A percentile compares a stretch with the other conserved stretches of the same genome.
phyloP scores from a whole-genome alignment of 345 rosid species.

The Gossypium raimondii region DNA sequence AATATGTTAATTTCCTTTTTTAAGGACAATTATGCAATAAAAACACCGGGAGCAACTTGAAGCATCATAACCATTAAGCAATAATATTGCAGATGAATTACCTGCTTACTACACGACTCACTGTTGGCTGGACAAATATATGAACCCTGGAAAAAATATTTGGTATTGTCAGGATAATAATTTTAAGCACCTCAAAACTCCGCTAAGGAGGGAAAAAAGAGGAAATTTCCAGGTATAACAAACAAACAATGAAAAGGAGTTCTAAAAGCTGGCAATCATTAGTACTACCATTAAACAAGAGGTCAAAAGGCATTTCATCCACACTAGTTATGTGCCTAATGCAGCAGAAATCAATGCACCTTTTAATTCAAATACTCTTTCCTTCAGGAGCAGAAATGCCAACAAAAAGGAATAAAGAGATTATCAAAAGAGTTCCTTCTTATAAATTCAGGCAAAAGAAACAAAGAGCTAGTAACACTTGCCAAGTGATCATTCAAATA shows the following conservation, averaged over 20 bases:
- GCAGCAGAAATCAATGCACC: background rate
- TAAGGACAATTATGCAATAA: conserved; percentile 2
- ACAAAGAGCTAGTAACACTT: background rate
- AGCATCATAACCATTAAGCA: conserved; percentile 1
- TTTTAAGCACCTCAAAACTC: conserved; percentile 6
- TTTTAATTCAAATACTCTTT: background rate
- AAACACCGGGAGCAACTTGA: conserved; percentile 7
- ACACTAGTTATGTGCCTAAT: background rate
- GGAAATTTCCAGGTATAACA: background rate
- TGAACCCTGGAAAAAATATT: conserved; percentile 65
- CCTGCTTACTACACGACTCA: conserved; percentile 90
- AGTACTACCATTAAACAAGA: background rate
- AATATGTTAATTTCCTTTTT: background rate
- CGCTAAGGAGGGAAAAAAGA: background rate
- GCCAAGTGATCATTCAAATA: conserved; percentile 1
- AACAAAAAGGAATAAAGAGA: background rate
- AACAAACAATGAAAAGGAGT: background rate
- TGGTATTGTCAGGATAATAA: conserved; percentile 4
- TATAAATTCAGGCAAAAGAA: background rate
- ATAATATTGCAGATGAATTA: conserved; percentile 17
- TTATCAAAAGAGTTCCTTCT: background rate
- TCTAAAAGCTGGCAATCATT: background rate
- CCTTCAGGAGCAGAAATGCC: background rate
- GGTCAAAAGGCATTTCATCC: background rate
- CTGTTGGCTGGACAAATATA: conserved; percentile 83